These are phyloP conservation scores for Powellomyces hirtus DNA, from an alignment of 192 early-diverging fungal species.

Conservation along the genomic window DNA sequence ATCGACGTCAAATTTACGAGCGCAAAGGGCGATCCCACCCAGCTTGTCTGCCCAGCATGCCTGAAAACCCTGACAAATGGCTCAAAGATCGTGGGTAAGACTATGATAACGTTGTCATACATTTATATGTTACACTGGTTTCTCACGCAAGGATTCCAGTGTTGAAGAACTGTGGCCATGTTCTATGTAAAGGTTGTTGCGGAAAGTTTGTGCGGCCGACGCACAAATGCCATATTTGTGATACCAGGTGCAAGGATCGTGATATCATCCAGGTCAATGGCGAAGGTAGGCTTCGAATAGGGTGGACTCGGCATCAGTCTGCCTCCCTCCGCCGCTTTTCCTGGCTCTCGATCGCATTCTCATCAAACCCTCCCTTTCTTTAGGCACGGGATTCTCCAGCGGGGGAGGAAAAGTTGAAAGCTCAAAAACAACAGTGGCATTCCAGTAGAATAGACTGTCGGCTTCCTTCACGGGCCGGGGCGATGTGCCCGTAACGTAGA, in stretches of 20 bases:
- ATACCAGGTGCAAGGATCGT: slow-evolving; percentile 61
- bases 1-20: slow-evolving; percentile 61
- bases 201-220: slow-evolving; percentile 66
- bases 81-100: slow-evolving; percentile 59
- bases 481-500: too few relatives aligned
- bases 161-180: slow-evolving; percentile 69
- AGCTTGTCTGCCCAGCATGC: slow-evolving; percentile 67
- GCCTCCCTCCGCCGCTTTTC: background rate
- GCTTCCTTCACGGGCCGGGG: too few relatives aligned
- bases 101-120: background rate
- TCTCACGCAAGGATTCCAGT: slow-evolving; percentile 43
- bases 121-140: background rate
- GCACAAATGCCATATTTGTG: slow-evolving; percentile 70
- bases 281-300: slow-evolving; percentile 54
- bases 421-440: slow-evolving; percentile 64
- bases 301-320: too few relatives aligned
- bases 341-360: background rate
- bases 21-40: slow-evolving; percentile 41
- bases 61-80: slow-evolving; percentile 71
- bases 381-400: slow-evolving; percentile 62
- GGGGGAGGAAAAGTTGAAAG: slow-evolving; percentile 67
- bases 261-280: slow-evolving; percentile 66
- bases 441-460: too few relatives aligned
- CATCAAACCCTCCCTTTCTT: background rate
- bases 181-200: slow-evolving; percentile 66